A percentile compares a stretch with the other conserved stretches of the same genome.
These are phyloP conservation scores for Leccinum ponderosum DNA, from an alignment of 1,284 basidiomycete genomes.

Conservation along the genomic window DNA sequence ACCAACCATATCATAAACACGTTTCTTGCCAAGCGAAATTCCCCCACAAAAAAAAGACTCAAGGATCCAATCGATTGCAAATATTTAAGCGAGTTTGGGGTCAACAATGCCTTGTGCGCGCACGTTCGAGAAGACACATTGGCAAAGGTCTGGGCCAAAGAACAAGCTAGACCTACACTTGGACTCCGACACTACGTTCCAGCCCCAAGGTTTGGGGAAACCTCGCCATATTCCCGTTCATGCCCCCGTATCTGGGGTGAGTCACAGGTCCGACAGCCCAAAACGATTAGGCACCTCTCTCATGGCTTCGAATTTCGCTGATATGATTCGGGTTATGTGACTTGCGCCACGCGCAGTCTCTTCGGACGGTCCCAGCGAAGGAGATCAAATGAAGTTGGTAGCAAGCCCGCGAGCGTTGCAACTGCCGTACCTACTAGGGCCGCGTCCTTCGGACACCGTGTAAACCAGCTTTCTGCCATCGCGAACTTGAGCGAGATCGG, in stretches of 20 bases:
- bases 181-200: neutral
- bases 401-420: slow-evolving; percentile 26
- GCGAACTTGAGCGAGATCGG: too few relatives aligned
- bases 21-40: neutral
- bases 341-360: too few relatives aligned
- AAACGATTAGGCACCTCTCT: neutral
- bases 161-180: neutral
- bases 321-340: too few relatives aligned
- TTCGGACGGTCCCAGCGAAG: neutral
- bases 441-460: too few relatives aligned
- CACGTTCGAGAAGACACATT: neutral
- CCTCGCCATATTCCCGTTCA: too few relatives aligned
- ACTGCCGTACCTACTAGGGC: neutral
- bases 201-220: neutral
- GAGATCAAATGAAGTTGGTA: neutral
- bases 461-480: too few relatives aligned
- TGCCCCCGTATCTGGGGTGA: too few relatives aligned
- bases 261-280: neutral
- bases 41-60: neutral
- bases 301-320: neutral
- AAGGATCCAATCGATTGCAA: neutral
- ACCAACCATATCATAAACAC: neutral
- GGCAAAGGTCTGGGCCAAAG: neutral
- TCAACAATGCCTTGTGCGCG: neutral
- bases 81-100: neutral